Conservation (phyloP, 2,329 filamentous ascomycete species). For the Calonectria hongkongensis region DNA sequence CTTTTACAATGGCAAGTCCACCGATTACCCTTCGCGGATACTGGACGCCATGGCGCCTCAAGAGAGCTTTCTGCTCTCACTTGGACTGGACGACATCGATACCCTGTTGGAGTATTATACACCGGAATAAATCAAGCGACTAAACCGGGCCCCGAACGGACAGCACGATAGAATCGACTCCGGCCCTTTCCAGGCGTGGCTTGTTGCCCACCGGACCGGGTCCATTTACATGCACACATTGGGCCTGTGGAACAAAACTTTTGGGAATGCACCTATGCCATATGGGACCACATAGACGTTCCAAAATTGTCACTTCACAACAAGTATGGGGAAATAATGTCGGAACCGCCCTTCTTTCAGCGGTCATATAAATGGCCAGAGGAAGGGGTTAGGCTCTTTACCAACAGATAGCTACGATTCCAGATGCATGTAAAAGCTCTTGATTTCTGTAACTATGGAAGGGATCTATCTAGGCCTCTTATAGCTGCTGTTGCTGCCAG, state of each 20-base stretch:
- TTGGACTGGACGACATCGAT: neutral
- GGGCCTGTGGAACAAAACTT: neutral
- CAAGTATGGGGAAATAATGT: neutral
- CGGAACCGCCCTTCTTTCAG: neutral
- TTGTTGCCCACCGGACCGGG: neutral
- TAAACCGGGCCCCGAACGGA: neutral
- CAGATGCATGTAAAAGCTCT: too few species aligned
- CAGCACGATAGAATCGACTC: neutral
- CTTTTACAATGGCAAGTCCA: neutral
- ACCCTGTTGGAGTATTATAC: neutral
- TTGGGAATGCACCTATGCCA: neutral
- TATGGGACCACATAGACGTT: slow-evolving; percentile 3
- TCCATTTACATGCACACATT: neutral
- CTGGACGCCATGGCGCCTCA: neutral
- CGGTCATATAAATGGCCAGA: neutral
- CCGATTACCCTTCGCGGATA: neutral
- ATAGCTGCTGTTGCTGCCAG: too few species aligned
- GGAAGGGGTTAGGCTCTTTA: neutral
- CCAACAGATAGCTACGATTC: too few species aligned
- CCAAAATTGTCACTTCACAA: neutral
- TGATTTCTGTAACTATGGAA: too few species aligned
- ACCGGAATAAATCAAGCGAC: neutral
- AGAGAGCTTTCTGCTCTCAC: neutral
- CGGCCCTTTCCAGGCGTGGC: neutral
- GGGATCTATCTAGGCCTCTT: too few species aligned